phyloP scores from a whole-genome alignment of 768 basidiomycete genomes.

The Pulveroboletus sp. region DNA sequence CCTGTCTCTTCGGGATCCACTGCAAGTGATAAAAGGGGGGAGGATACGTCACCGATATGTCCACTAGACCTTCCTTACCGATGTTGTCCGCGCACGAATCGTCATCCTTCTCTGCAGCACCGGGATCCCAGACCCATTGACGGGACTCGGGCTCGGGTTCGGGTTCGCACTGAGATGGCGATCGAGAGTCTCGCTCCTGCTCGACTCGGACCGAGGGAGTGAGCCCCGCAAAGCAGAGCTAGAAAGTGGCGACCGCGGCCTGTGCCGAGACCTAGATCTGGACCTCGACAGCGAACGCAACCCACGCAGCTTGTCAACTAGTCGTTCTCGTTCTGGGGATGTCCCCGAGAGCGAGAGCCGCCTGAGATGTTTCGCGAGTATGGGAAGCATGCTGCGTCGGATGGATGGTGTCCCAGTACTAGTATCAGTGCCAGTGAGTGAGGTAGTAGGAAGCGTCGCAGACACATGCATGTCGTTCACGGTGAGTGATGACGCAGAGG shows the following conservation, averaged over 20 bases:
- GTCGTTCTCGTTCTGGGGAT: slow-evolving; percentile 20
- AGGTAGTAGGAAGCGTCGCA: slow-evolving; percentile 22
- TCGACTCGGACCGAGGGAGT: slow-evolving; percentile 15
- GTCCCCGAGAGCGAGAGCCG: slow-evolving; percentile 18
- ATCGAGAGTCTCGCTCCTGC: slow-evolving; percentile 9
- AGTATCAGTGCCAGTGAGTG: background rate
- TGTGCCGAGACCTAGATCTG: slow-evolving; percentile 1
- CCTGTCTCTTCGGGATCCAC: background rate
- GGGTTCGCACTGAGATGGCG: background rate
- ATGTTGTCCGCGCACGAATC: slow-evolving; percentile 19
- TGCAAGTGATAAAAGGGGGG: background rate
- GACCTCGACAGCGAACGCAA: slow-evolving; percentile 15
- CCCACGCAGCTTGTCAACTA: slow-evolving; percentile 23
- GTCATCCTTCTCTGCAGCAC: slow-evolving; percentile 27
- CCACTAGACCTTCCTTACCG: slow-evolving; percentile 16
- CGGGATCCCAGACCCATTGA: slow-evolving; percentile 26
- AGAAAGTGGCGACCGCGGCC: slow-evolving; percentile 4
- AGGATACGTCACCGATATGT: background rate
- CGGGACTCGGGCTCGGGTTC: slow-evolving; percentile 19
- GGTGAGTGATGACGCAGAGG: slow-evolving; percentile 18
- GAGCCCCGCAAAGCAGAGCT: slow-evolving; percentile 13
- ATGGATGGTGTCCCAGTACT: slow-evolving; percentile 3
- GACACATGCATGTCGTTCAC: slow-evolving; percentile 20
- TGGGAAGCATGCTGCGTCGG: slow-evolving; percentile 28
- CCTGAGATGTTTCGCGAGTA: slow-evolving; percentile 23